Conservation (phyloP, 2,329 filamentous ascomycete genomes). For the Colletotrichum higginsianum region DNA sequence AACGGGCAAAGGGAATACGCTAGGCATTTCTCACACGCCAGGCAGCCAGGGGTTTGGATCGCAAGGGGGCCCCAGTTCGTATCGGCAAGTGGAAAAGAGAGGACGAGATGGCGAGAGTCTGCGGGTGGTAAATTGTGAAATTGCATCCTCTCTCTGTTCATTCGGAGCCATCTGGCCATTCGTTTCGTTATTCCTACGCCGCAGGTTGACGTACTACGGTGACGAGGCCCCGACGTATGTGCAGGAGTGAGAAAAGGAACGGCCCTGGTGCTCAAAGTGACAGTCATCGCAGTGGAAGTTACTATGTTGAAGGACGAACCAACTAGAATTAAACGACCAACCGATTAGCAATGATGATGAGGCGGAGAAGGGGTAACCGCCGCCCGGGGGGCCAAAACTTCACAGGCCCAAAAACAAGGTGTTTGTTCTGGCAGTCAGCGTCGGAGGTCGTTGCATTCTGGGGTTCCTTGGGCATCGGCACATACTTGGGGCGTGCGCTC, state of each 20-base stretch:
- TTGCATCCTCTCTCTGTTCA: not conserved
- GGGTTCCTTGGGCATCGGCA: not conserved
- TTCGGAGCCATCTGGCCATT: not conserved
- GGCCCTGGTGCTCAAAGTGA: not conserved
- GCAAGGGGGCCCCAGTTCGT: not conserved
- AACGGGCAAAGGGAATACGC: slow-evolving; percentile 13
- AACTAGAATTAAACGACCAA: slow-evolving; percentile 11
- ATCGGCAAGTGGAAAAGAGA: not conserved
- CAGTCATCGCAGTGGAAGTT: too few relatives aligned
- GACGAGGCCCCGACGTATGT: slow-evolving; percentile 18
- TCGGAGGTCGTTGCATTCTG: slow-evolving; percentile 20
- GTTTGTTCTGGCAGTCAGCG: slow-evolving; percentile 8
- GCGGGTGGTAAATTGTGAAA: slow-evolving; percentile 3
- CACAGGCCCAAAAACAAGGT: not conserved
- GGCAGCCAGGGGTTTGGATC: slow-evolving; percentile 1
- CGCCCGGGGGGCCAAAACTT: slow-evolving; percentile 8
- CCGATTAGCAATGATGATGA: not conserved
- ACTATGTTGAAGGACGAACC: not conserved
- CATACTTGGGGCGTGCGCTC: not conserved
- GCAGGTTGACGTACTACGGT: slow-evolving; percentile 21
- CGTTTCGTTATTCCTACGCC: not conserved
- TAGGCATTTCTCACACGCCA: slow-evolving; percentile 13
- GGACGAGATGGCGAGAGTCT: not conserved
- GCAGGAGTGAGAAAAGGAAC: not conserved
- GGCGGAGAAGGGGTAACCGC: not conserved